Evolutionary conservation across 352 stramenopile genomes (phyloP).

Genomic region (Globisporangium alternatum): DNA sequence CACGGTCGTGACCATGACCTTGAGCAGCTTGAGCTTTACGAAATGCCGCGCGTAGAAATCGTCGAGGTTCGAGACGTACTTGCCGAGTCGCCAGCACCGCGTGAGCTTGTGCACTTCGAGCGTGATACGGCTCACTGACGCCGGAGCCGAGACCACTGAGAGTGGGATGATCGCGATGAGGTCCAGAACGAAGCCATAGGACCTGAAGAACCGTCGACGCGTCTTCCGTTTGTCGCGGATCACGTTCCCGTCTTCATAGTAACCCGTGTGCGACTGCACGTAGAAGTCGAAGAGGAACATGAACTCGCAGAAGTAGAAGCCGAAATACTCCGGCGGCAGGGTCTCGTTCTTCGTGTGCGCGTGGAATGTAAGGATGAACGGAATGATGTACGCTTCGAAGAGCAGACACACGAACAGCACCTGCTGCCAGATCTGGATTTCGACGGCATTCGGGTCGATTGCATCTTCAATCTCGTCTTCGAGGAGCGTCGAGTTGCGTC

Average conservation of each 20-base stretch:
- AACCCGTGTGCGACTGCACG: constrained; percentile 57
- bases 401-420: constrained; percentile 33
- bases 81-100: constrained; percentile 35
- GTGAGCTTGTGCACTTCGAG: constrained; percentile 58
- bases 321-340: neutral
- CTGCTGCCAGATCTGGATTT: constrained; percentile 54
- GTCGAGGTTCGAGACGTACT: constrained; percentile 50
- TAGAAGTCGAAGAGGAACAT: constrained; percentile 55
- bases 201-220: constrained; percentile 39
- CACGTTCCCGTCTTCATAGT: constrained; percentile 55
- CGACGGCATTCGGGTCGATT: constrained; percentile 36
- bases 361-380: constrained; percentile 53
- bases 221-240: constrained; percentile 36
- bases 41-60: constrained; percentile 56
- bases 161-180: constrained; percentile 38
- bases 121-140: neutral
- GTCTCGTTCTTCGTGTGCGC: neutral
- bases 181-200: constrained; percentile 42
- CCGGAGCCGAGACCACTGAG: constrained; percentile 23
- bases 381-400: constrained; percentile 46
- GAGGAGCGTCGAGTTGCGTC: constrained; percentile 7
- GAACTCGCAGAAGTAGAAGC: constrained; percentile 20
- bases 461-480: constrained; percentile 24
- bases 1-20: constrained; percentile 32
- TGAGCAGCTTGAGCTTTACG: constrained; percentile 43